A percentile compares a stretch with the other conserved stretches of the same genome.
Evolutionary conservation across 1,284 basidiomycete genomes (phyloP).

Genomic region (Pseudomicrostroma phylloplanum): DNA sequence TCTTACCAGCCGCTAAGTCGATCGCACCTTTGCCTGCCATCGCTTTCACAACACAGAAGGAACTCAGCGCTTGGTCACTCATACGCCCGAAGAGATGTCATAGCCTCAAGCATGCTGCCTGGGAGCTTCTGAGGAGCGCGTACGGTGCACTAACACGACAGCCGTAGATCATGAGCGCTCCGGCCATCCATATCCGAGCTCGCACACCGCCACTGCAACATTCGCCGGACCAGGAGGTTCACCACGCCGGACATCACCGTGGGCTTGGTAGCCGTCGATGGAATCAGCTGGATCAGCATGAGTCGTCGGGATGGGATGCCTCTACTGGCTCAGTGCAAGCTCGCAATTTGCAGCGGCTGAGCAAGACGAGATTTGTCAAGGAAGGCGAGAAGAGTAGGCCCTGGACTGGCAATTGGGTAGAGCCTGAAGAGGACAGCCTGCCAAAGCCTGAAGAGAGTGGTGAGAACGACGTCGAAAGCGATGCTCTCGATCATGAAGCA

Average conservation of each 20-base stretch:
- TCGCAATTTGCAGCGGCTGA: not conserved
- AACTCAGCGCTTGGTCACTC: not conserved
- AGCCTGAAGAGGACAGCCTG: not conserved
- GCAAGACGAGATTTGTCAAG: not conserved
- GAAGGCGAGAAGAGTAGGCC: not conserved
- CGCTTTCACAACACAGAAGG: not conserved
- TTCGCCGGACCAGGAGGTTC: not conserved
- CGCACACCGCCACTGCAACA: not conserved
- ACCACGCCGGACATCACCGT: not conserved
- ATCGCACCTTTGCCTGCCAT: not conserved
- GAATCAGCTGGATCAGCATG: no score
- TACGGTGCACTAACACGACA: not conserved
- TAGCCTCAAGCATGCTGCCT: no score
- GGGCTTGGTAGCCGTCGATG: not conserved
- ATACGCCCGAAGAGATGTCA: not conserved
- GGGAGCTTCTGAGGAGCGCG: no score
- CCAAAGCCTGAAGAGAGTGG: not conserved
- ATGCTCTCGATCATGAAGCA: not conserved
- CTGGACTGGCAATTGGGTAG: constrained; percentile 1
- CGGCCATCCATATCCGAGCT: not conserved
- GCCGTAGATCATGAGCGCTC: not conserved
- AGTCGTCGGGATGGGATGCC: not conserved
- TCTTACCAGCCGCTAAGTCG: not conserved
- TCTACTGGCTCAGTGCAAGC: not conserved
- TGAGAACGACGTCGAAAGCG: not conserved